Conservation (phyloP, 2,329 filamentous ascomycete species). For the Hirsutella rhossiliensis region DNA sequence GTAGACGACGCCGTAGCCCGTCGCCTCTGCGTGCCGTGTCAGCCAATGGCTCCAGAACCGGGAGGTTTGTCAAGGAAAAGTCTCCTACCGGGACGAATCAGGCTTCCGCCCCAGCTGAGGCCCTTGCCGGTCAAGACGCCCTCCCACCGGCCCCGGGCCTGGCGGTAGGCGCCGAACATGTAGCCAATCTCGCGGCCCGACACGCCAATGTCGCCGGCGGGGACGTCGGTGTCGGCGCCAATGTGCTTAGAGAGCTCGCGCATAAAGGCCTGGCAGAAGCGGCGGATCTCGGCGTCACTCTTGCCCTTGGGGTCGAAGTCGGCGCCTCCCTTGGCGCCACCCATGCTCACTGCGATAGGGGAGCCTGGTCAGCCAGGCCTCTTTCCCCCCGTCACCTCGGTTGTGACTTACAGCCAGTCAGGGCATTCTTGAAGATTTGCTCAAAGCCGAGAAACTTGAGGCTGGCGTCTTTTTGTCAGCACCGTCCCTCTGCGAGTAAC, state of each 20-base stretch:
- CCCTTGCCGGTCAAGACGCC: constrained; percentile 96
- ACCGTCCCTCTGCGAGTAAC: no score
- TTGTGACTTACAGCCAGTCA: constrained; percentile 68
- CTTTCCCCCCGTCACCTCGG: neutral
- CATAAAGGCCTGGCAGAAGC: constrained; percentile 96
- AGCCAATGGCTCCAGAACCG: neutral
- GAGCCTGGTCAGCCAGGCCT: neutral
- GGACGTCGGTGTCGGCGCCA: constrained; percentile 89
- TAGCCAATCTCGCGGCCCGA: constrained; percentile 85
- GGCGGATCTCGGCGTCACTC: constrained; percentile 91
- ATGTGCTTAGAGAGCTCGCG: constrained; percentile 91
- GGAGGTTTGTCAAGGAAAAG: neutral
- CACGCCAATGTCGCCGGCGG: constrained; percentile 94
- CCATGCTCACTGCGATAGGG: constrained; percentile 49
- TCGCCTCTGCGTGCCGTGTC: constrained; percentile 53
- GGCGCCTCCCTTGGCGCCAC: constrained; percentile 92
- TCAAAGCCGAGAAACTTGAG: constrained; percentile 98
- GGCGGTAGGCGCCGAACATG: constrained; percentile 90
- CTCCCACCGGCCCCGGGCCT: constrained; percentile 81
- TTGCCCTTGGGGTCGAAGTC: constrained; percentile 99
- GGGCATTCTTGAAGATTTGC: constrained; percentile 99
- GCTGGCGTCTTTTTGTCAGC: constrained; percentile 12
- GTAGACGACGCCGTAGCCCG: constrained; percentile 92
- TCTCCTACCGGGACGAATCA: constrained; percentile 65
- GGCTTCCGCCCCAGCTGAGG: constrained; percentile 76